phyloP scores from a whole-genome alignment of 2,329 filamentous ascomycete species.

The Leptographium galeiforme region DNA sequence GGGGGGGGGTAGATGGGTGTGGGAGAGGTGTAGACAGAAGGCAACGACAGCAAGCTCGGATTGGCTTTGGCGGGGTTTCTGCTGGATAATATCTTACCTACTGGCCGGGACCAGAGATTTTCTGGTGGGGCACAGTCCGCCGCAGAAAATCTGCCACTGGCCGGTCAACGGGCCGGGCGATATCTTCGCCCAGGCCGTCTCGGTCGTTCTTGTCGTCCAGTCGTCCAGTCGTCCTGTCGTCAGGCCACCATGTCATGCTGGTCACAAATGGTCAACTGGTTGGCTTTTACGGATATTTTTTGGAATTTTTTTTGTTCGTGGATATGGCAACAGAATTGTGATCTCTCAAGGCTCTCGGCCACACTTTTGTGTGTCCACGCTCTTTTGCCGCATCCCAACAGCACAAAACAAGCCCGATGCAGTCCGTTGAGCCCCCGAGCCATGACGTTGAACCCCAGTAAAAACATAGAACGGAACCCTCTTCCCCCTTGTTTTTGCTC shows the following conservation, averaged over 20 bases:
- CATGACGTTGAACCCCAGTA: constrained; percentile 2
- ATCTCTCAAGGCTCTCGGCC: neutral
- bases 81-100: neutral
- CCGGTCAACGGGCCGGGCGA: no score
- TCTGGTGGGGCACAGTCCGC: constrained; percentile 6
- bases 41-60: neutral
- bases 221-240: neutral
- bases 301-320: neutral
- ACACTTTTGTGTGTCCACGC: neutral
- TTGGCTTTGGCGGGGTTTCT: constrained; percentile 6
- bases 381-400: neutral
- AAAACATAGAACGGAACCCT: constrained; percentile 3
- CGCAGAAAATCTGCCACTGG: neutral
- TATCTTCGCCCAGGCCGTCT: no score
- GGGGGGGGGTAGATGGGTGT: neutral
- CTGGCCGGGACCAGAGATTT: constrained; percentile 7
- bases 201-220: neutral
- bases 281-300: neutral
- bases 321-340: neutral
- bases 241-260: neutral
- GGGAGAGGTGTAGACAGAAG: neutral
- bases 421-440: constrained; percentile 56
- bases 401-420: constrained; percentile 35
- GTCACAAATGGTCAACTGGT: neutral
- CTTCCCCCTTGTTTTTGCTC: constrained; percentile 1